Evolutionary conservation across 768 basidiomycete genomes (phyloP), one percentile per base, ranked within the genome.

Genomic region (Baorangia bicolor): DNA sequence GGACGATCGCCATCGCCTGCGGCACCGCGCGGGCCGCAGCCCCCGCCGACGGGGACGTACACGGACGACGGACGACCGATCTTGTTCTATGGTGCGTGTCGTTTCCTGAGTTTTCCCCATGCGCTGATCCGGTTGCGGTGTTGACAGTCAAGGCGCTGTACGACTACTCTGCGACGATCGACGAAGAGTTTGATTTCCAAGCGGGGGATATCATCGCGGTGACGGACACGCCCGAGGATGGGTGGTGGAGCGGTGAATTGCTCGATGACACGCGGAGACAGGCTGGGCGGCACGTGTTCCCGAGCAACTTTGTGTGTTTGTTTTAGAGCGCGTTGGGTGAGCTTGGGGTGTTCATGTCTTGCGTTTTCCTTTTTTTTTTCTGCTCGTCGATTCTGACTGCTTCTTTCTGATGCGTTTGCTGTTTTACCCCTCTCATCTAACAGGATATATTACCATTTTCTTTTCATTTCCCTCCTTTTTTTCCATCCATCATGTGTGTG

Each of bases 121-220:
- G 35, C 2, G 25, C 27, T 49, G 9, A 49, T 20, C 35, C 9
- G 9, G 47, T 14, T 16, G 25, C 1, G 3, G 20, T n/a, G 5
- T 10, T 11, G 39, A 46, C 58, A 93, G 92, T 95, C 57, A 91
- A 92, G 78, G 94, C 94, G 37, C 74, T 95, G 59, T 96, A 92
- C 68, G 90, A 94, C 70, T 95, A 94, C 64, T 73, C 74, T 1
- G 92, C 91, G 16, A 86, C 88, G 12, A 91, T 89, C 58, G 87
- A 90, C 2, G 93, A 95, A 67, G 96, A 98, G 74, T 98, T 98
- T 70, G 90, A 95, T 69, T 98, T 98, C 84, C 92, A 94, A 68
- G 78, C 86, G 21, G 92, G 90, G 3, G 96, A 98, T 72, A 91
- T 97, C 60, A 97, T 98, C 60, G 95, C 94, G 8, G 95, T 98